Base-by-base conservation (phyloP, 768 basidiomycete genomes). In the Pilatotrama ljubarskyi region DNA sequence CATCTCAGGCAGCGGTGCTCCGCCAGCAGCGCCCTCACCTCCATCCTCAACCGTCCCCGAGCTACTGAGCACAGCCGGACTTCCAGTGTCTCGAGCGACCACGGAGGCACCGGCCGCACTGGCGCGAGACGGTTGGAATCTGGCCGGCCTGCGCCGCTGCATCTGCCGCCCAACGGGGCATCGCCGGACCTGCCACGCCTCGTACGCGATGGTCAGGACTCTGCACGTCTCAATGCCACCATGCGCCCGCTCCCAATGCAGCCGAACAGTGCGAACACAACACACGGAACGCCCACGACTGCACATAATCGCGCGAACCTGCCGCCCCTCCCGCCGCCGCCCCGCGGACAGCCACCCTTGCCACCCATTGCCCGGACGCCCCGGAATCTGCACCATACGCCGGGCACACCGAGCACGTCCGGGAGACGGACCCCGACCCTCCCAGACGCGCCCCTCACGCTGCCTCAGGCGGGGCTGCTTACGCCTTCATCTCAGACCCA, bases 101-200 rank as follows among this genome's bases (percentile, higher is more conserved):
- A 44, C n/a, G 65, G 57, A 76, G 20, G 66, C 59, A 3, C 72
- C 73, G 17, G 72, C 72, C 53, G 73, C 70, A 63, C 55, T 25
- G 70, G 56, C 15, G 72, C 73, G 29, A 78, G 84, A 62, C 79
- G 84, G 22, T 77, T 84, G 25, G 84, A 89, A 64, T 82, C 76
- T 51, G 81, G 78, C 40, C 77, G 93, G 60, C 94, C 93, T 4
- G 88, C 93, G 0, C 93, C 94, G 0, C 76, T 96, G n/a, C 84
- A 89, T 64, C 78, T 96, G 10, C 79, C 83, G 17, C 78, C 79
- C 0, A 80, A 79, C 59, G 70, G 79, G 11, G 76, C 77, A 3
- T 77, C 85, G 40, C 75, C 78, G 15, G 87, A 88, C 68, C 83
- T 94, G 1, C 93, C 93, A 6, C 84, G 84, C 18, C 77, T 93